Conservation (phyloP, 2,329 filamentous ascomycete genomes). For the Calycina herbarum region DNA sequence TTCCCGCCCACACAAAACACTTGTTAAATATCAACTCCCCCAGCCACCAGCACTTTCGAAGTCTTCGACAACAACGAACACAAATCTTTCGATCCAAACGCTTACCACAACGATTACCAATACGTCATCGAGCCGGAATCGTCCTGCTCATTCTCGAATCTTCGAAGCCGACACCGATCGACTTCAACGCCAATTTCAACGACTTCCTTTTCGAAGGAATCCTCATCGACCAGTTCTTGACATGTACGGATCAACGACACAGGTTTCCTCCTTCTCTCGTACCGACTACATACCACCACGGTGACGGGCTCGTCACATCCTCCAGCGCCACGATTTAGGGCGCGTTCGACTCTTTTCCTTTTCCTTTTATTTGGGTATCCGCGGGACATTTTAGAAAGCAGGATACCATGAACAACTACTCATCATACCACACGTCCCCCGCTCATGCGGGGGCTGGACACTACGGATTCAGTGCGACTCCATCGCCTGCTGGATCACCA, state of each 20-base stretch:
- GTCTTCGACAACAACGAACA: slow-evolving; percentile 16
- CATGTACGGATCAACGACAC: slow-evolving; percentile 40
- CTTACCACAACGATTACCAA: slow-evolving; percentile 28
- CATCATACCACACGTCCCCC: slow-evolving; percentile 34
- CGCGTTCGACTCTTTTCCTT: slow-evolving; percentile 29
- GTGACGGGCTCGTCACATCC: slow-evolving; percentile 39
- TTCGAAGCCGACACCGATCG: slow-evolving; percentile 32
- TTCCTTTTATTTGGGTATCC: slow-evolving; percentile 30
- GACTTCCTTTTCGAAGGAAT: slow-evolving; percentile 32
- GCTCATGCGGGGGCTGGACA: slow-evolving; percentile 33
- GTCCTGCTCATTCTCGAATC: slow-evolving; percentile 34
- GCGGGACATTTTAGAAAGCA: slow-evolving; percentile 34
- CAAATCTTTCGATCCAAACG: slow-evolving; percentile 23
- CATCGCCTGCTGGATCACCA: slow-evolving; percentile 38
- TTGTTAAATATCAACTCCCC: slow-evolving; percentile 24
- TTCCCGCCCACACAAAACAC: slow-evolving; percentile 14
- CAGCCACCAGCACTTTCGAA: slow-evolving; percentile 21
- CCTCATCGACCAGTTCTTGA: slow-evolving; percentile 35
- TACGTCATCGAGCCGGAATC: slow-evolving; percentile 23
- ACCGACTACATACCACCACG: slow-evolving; percentile 41
- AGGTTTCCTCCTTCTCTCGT: slow-evolving; percentile 39
- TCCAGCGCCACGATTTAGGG: slow-evolving; percentile 30
- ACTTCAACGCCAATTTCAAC: slow-evolving; percentile 26
- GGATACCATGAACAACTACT: slow-evolving; percentile 36
- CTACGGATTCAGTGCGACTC: slow-evolving; percentile 36